These are phyloP conservation scores for Kodamaea hsintzibuensis DNA, from an alignment of 805 yeast species.

Conservation along the genomic window DNA sequence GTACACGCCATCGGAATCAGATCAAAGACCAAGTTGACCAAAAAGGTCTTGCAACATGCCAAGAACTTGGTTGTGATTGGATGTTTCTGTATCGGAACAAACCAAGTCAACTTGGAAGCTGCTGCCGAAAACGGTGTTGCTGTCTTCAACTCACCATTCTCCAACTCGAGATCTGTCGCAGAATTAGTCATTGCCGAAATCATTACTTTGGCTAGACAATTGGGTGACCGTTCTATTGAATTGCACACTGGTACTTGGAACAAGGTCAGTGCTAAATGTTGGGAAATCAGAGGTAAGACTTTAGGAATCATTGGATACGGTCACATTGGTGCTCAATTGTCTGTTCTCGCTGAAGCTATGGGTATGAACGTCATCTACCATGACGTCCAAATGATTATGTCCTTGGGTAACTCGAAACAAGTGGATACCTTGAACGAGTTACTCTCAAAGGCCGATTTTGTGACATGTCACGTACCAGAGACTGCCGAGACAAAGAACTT, in stretches of 20 bases:
- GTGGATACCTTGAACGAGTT: slow-evolving; percentile 82
- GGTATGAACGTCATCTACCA: slow-evolving; percentile 96
- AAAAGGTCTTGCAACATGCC: slow-evolving; percentile 78
- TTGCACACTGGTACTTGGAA: slow-evolving; percentile 97
- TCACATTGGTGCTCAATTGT: slow-evolving; percentile 95
- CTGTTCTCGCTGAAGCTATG: slow-evolving; percentile 95
- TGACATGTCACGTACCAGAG: slow-evolving; percentile 93
- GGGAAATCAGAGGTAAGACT: slow-evolving; percentile 99
- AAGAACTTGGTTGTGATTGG: slow-evolving; percentile 88
- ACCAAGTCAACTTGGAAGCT: slow-evolving; percentile 89
- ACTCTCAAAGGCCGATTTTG: slow-evolving; percentile 79
- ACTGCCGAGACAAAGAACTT: slow-evolving; percentile 88
- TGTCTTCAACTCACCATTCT: slow-evolving; percentile 97
- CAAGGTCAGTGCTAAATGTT: slow-evolving; percentile 90
- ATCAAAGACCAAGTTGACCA: slow-evolving; percentile 90
- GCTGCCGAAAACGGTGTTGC: slow-evolving; percentile 95
- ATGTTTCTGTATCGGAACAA: slow-evolving; percentile 98
- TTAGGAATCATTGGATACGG: slow-evolving; percentile 97
- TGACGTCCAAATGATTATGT: slow-evolving; percentile 91
- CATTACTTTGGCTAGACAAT: slow-evolving; percentile 90
- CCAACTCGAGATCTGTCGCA: slow-evolving; percentile 97
- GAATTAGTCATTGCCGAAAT: slow-evolving; percentile 96
- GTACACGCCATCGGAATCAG: slow-evolving; percentile 98
- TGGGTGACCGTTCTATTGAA: slow-evolving; percentile 95
- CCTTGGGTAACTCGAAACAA: slow-evolving; percentile 95